Base-by-base conservation (phyloP, 148 eudicot species). In the Gaultheria prostrata region DNA sequence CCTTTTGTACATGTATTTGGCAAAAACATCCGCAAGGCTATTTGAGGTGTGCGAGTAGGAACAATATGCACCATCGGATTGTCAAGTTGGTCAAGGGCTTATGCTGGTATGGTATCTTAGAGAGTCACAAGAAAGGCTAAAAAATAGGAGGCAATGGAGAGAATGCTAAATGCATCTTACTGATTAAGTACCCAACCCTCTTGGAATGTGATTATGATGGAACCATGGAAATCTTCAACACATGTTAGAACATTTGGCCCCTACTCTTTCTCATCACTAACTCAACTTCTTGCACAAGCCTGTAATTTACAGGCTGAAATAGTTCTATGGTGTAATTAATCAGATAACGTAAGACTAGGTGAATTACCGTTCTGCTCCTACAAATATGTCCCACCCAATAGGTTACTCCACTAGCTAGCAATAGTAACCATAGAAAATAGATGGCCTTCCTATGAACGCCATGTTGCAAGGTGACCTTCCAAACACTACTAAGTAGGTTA, bases 281-380 rank as follows among this genome's bases (percentile, higher is more conserved):
- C 50, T 20, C 59, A 82, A 35, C 8, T 51, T 33, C 73, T 35
- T 73, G 54, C 79, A 77, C 50, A 82, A 74, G 30, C 79, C 70
- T 53, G 61, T 75, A 3, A 33, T 33, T 59, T n/a, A 82, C 17
- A 56, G 54, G 53, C 26, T 70, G 59, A 6, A 48, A 65, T 46
- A 21, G 24, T 65, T 33, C 75, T 50, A 9, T 43, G 46, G 15
- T 20, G 61, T 18, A 56, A 15, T 35, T 59, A 79, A 56, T 39
- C 49, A 79, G 14, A 67, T 15, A 79, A 33, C 32, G 30, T 33
- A 14, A 21, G 0, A 11, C 72, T 67, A 3, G 32, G 4, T 33
- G 75, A 71, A 32, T 39, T 39, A 35, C 45, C 1, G 1, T 11
- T 33, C 45, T 74, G 15, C 5, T 75, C 20, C 28, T 5, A 74